Conservation (phyloP, 345 rosid genomes). For the Populus alba region DNA sequence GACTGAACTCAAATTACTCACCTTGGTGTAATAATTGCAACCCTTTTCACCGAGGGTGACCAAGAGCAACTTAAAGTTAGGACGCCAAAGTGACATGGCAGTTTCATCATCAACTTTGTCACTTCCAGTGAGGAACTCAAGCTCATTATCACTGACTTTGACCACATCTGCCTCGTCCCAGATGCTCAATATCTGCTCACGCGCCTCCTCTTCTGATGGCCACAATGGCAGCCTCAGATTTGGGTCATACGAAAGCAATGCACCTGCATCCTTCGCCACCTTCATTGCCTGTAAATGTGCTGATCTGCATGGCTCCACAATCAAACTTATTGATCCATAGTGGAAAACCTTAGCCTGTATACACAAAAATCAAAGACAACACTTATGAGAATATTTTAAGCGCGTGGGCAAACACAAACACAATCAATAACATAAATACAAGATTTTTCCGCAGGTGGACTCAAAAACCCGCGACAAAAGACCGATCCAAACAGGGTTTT, state of each 20-base stretch:
- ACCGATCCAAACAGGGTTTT: too few relatives aligned
- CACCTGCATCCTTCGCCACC: conserved; percentile 85
- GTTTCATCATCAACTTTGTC: conserved; percentile 66
- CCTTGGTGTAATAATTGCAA: conserved; percentile 94
- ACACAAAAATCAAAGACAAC: not conserved
- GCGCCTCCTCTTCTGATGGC: conserved; percentile 87
- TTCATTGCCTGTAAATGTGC: conserved; percentile 92
- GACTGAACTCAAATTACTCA: not conserved
- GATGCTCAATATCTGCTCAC: conserved; percentile 80
- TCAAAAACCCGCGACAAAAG: too few relatives aligned
- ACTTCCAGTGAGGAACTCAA: conserved; percentile 87
- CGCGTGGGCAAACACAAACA: too few relatives aligned
- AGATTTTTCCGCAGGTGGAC: too few relatives aligned
- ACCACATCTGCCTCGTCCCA: conserved; percentile 97
- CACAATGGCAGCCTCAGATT: conserved; percentile 90
- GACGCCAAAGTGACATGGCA: conserved; percentile 88
- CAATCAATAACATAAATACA: too few relatives aligned
- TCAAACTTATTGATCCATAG: conserved; percentile 95
- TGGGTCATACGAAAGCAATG: conserved; percentile 91
- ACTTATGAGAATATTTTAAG: too few relatives aligned
- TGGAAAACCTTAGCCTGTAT: conserved; percentile 81
- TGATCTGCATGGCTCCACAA: conserved; percentile 97
- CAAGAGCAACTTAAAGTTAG: conserved; percentile 72
- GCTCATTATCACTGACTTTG: conserved; percentile 93
- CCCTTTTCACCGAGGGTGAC: conserved; percentile 96